Evolutionary conservation across 805 yeast species (phyloP).

Genomic region (Kazachstania kunashirensis): DNA sequence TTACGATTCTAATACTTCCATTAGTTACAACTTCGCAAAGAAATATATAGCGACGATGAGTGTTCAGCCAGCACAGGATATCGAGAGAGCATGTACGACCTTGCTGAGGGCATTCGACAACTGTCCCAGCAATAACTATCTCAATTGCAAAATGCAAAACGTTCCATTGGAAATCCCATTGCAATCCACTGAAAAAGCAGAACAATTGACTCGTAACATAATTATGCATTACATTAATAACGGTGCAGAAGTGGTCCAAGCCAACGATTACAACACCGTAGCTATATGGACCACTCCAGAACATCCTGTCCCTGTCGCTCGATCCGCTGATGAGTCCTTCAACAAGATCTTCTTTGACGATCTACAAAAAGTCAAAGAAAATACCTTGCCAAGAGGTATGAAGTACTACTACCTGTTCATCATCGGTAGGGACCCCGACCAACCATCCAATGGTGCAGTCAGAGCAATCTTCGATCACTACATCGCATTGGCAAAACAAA

Average conservation of each 20-base stretch:
- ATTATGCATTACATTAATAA: conserved; percentile 21
- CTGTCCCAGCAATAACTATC: conserved; percentile 21
- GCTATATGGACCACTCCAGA: conserved; percentile 26
- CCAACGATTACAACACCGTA: conserved; percentile 28
- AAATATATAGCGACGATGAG: neutral
- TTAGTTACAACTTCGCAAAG: too few species aligned
- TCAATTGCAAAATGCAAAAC: conserved; percentile 25
- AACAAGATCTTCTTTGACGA: conserved; percentile 24
- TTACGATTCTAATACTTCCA: too few species aligned
- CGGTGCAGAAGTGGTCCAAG: conserved; percentile 28
- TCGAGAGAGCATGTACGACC: conserved; percentile 20
- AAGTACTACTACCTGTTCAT: conserved; percentile 27
- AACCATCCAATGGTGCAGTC: conserved; percentile 25
- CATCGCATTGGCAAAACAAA: conserved; percentile 24
- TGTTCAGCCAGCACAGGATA: conserved; percentile 13
- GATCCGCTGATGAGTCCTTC: conserved; percentile 24
- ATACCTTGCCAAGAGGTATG: conserved; percentile 21
- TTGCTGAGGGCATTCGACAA: conserved; percentile 23
- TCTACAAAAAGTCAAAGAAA: conserved; percentile 12
- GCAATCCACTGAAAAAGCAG: conserved; percentile 6
- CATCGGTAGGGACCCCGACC: conserved; percentile 28
- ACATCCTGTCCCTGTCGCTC: conserved; percentile 15
- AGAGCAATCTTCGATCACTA: conserved; percentile 24
- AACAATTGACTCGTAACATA: conserved; percentile 13
- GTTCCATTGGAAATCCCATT: conserved; percentile 17